Conservation (phyloP, 2,329 filamentous ascomycete genomes). For the Fusarium sp. region DNA sequence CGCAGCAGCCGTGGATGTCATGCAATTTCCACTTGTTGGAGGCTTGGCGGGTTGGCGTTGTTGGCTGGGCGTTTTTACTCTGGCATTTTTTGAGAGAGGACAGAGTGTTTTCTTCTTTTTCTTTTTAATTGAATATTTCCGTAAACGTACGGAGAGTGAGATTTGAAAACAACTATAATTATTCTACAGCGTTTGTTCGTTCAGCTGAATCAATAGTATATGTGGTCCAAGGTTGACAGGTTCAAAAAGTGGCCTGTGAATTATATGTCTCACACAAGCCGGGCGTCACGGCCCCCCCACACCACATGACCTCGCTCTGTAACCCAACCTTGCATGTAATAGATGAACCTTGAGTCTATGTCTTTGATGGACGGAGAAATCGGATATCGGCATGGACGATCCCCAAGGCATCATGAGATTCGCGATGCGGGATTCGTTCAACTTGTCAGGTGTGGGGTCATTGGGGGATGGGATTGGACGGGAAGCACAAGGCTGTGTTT, state of each 20-base stretch:
- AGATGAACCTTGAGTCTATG: neutral
- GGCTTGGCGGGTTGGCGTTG: slow-evolving; percentile 21
- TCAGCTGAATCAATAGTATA: neutral
- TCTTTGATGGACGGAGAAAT: neutral
- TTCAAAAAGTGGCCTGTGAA: neutral
- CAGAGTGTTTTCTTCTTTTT: neutral
- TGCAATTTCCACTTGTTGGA: slow-evolving; percentile 4
- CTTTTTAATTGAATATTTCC: neutral
- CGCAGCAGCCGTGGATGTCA: slow-evolving; percentile 24
- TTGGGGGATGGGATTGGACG: neutral
- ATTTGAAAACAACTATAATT: neutral
- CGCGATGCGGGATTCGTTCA: neutral
- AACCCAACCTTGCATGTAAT: neutral
- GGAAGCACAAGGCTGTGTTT: slow-evolving; percentile 19
- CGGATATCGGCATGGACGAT: slow-evolving; percentile 27
- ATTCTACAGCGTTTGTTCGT: neutral
- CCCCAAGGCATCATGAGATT: slow-evolving; percentile 2
- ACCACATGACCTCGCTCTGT: slow-evolving; percentile 3
- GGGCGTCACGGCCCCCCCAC: slow-evolving; percentile 25
- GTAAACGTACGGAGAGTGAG: neutral
- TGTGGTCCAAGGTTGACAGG: neutral
- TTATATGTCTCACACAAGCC: slow-evolving; percentile 1
- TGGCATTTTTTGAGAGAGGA: neutral
- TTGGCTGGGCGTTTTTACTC: neutral
- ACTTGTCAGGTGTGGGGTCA: neutral